phyloP scores from a whole-genome alignment of 768 basidiomycete species.

The Hygrophorus pudorinus region DNA sequence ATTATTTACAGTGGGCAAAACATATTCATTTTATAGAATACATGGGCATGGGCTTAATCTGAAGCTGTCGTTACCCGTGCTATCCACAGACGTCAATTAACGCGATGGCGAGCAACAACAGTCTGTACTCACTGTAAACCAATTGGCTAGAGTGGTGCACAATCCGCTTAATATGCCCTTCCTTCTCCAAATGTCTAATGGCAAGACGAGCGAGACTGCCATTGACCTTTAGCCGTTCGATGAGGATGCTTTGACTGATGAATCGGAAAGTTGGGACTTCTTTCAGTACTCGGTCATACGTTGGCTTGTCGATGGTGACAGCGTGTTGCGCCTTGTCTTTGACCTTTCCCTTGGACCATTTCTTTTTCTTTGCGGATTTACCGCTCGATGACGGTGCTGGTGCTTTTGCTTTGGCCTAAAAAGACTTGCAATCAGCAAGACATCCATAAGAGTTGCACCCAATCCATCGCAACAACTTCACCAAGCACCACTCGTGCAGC shows the following conservation, averaged over 20 bases:
- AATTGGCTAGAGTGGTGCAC: slow-evolving; percentile 93
- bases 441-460: slow-evolving; percentile 25
- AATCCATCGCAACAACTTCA: slow-evolving; percentile 27
- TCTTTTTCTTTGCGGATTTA: slow-evolving; percentile 98
- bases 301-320: slow-evolving; percentile 88
- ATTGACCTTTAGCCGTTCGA: slow-evolving; percentile 96
- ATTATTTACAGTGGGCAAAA: too few relatives aligned
- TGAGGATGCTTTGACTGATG: slow-evolving; percentile 96
- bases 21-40: too few relatives aligned
- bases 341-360: slow-evolving; percentile 99
- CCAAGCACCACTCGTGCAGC: neutral
- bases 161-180: slow-evolving; percentile 90
- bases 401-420: slow-evolving; percentile 70
- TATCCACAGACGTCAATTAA: slow-evolving; percentile 11
- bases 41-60: slow-evolving; percentile 26
- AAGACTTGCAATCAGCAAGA: slow-evolving; percentile 15
- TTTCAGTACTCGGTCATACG: slow-evolving; percentile 91
- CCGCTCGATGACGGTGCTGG: slow-evolving; percentile 64
- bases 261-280: slow-evolving; percentile 99
- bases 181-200: slow-evolving; percentile 87
- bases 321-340: slow-evolving; percentile 99
- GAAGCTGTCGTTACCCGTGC: slow-evolving; percentile 40
- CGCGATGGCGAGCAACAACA: neutral
- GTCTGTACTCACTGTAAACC: slow-evolving; percentile 79
- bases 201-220: slow-evolving; percentile 88